These are phyloP conservation scores for Aspergillus eucalypticola DNA, from an alignment of 2,329 filamentous ascomycete species.

Conservation along the genomic window DNA sequence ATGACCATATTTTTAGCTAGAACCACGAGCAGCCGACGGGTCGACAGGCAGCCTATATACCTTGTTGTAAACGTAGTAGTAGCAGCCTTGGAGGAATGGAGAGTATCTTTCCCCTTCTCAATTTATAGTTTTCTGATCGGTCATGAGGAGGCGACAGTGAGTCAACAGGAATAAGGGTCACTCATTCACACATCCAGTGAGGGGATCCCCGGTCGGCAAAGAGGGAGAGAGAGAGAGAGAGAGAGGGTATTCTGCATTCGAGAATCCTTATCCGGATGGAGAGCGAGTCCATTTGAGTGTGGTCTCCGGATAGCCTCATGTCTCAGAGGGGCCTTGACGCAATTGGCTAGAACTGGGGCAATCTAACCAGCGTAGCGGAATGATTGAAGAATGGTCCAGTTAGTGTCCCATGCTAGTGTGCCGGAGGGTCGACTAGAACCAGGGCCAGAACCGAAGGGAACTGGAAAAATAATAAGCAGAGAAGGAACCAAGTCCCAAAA, in stretches of 20 bases:
- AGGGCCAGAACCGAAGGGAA: constrained; percentile 6
- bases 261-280: not conserved
- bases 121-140: no score
- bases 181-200: not conserved
- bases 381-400: constrained; percentile 8
- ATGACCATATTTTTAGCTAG: constrained; percentile 4
- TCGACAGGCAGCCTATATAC: not conserved
- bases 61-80: no score
- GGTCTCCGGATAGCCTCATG: constrained; percentile 1
- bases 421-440: constrained; percentile 1
- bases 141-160: no score
- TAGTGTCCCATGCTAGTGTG: not conserved
- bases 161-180: no score
- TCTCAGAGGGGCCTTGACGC: constrained; percentile 1
- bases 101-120: no score
- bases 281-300: not conserved
- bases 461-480: not conserved
- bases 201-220: no score
- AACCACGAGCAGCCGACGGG: not conserved
- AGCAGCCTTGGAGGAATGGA: no score
- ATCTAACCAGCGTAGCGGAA: constrained; percentile 7
- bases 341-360: constrained; percentile 2
- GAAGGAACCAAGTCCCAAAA: not conserved
- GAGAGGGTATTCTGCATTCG: not conserved
- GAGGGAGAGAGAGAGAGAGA: no score